Percentiles rank a stretch among this genome's conserved stretches.
phyloP scores from a whole-genome alignment of 345 rosid genomes.

The Camelina sativa region DNA sequence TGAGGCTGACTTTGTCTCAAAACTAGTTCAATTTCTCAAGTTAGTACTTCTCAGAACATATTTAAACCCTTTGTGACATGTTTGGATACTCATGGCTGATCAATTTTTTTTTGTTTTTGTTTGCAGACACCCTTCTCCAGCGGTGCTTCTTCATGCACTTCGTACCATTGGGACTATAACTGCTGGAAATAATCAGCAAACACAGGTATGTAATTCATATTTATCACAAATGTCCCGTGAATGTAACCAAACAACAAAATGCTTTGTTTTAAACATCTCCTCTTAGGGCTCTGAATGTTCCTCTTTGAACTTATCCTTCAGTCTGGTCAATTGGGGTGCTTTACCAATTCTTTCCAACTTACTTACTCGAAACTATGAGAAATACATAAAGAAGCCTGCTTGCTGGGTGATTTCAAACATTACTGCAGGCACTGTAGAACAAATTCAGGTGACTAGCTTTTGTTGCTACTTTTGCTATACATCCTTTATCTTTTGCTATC shows the following conservation, averaged over 20 bases:
- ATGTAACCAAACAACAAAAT: neutral
- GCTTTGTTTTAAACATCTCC: neutral
- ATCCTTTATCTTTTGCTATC: neutral
- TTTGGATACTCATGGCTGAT: neutral
- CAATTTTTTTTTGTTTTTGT: neutral
- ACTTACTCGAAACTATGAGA: neutral
- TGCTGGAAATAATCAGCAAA: neutral
- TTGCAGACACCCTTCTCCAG: neutral
- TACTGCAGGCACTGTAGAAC: neutral
- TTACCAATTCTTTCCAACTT: neutral
- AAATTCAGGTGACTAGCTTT: neutral
- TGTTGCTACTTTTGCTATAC: neutral
- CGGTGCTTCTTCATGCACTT: neutral
- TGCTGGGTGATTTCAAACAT: conserved; percentile 13
- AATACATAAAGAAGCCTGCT: neutral
- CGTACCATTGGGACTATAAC: neutral
- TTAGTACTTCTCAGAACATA: neutral
- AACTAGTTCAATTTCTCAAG: neutral
- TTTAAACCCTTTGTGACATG: neutral
- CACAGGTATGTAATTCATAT: neutral
- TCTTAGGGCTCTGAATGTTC: neutral
- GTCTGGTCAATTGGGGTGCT: neutral
- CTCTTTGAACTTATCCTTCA: conserved; percentile 4
- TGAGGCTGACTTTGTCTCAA: neutral
- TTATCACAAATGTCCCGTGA: neutral